Base-by-base conservation (phyloP, 2,329 filamentous ascomycete species). In the Pseudocercospora cruenta region DNA sequence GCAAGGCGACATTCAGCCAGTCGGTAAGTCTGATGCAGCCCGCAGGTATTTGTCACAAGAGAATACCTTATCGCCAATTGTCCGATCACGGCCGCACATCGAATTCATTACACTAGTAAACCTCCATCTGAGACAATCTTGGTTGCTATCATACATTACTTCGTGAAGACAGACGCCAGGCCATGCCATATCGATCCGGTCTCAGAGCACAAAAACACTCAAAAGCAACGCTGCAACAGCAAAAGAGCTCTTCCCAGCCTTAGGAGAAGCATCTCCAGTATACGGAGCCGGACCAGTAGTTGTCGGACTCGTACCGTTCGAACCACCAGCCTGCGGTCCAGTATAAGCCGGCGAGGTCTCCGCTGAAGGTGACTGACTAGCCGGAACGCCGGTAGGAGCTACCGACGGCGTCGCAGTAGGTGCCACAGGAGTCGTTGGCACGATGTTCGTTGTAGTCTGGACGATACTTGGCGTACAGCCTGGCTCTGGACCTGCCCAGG, bases 401-500 rank as follows among this genome's bases (percentile, higher is more conserved):
- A 22, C 21, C 49, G 49, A 24, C 1, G 49, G 19, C 19, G 49
- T 3, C 5, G 53, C 61, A 36, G 26, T 33, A 54, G 51, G 47
- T 9, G 51, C 51, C 1, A 24, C 53, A 33, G 51, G 53, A 7
- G 61, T 53, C 7, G 53, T 63, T 3, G 61, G 61, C 14, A 63
- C 61, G 10, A 63, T 21, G 21, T 31, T 58, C 26, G 61, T 58
- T 10, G 61, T 63, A 19, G 61, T 53, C 21, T 58, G 53, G n/a
- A 58, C 53, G n/a, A 63, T 36, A 16, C 6, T 62, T 19, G 60
- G 60, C 19, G 61, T 45, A 19, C 60, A 62, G 7, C 43, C 47
- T 14, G 53, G 8, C 4, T 58, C 54, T 10, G 61, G 61, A 43
- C 55, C 55, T 9, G 21, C 12, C 51, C 53, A 63, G 9, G 43